Percentiles rank a stretch among this genome's conserved stretches.
These are phyloP conservation scores for Syncephalastrum monosporum DNA, from an alignment of 371 early-diverging fungal genomes.

Conservation along the genomic window DNA sequence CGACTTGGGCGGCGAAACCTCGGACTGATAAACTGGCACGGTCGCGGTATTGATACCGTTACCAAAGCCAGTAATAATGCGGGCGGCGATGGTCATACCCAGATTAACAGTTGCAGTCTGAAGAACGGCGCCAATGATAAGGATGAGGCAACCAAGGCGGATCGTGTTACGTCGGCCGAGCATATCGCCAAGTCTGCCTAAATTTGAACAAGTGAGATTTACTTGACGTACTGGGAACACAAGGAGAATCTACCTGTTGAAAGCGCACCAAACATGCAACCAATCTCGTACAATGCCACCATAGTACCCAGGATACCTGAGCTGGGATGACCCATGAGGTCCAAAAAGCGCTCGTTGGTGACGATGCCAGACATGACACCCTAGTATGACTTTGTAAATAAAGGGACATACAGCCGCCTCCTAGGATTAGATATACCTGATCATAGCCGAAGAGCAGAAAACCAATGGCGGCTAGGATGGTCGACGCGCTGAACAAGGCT, in stretches of 20 bases:
- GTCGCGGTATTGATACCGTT: slow-evolving; percentile 50
- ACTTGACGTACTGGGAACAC: background rate
- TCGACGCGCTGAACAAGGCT: slow-evolving; percentile 28
- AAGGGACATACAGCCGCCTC: background rate
- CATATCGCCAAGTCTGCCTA: slow-evolving; percentile 20
- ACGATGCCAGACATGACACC: slow-evolving; percentile 41
- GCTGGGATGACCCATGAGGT: slow-evolving; percentile 21
- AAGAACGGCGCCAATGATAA: slow-evolving; percentile 30
- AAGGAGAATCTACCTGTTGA: slow-evolving; percentile 11
- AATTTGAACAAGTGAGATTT: background rate
- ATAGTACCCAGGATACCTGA: slow-evolving; percentile 24
- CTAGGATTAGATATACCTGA: slow-evolving; percentile 19
- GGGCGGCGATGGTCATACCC: slow-evolving; percentile 38
- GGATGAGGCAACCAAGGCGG: slow-evolving; percentile 29
- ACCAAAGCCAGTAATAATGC: slow-evolving; percentile 53
- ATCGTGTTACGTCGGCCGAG: slow-evolving; percentile 35
- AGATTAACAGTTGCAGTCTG: slow-evolving; percentile 33
- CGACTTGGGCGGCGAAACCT: slow-evolving; percentile 49
- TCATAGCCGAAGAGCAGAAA: slow-evolving; percentile 43
- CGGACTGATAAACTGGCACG: slow-evolving; percentile 49
- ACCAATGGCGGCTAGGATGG: slow-evolving; percentile 31
- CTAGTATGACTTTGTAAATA: slow-evolving; percentile 5
- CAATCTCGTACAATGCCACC: slow-evolving; percentile 28
- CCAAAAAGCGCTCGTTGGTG: slow-evolving; percentile 23
- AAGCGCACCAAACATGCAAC: slow-evolving; percentile 31